phyloP scores from a whole-genome alignment of 495 filamentous ascomycete species.

The Poronia punctata region DNA sequence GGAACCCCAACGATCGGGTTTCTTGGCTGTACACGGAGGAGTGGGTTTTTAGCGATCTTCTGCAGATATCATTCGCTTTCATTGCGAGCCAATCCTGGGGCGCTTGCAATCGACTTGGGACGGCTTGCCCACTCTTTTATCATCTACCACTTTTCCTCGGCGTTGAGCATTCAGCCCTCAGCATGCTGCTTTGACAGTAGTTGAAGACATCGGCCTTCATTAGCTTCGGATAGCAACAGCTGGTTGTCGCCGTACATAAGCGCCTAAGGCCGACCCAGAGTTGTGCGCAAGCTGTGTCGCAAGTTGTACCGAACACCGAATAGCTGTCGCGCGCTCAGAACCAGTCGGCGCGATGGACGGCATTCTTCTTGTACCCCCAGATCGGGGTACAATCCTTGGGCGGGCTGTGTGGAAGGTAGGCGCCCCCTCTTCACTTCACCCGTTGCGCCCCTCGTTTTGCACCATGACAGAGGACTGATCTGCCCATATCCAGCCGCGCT shows the following conservation, averaged over 20 bases:
- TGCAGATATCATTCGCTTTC: too few relatives aligned
- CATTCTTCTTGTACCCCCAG: conserved; percentile 46
- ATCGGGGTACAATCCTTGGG: conserved; percentile 49
- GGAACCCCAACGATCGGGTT: too few relatives aligned
- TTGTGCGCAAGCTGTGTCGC: conserved; percentile 12
- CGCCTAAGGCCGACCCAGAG: not conserved
- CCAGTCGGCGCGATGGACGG: conserved; percentile 41
- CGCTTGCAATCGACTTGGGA: conserved; percentile 1
- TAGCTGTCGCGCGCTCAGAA: conserved; percentile 12
- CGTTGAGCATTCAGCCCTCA: too few relatives aligned
- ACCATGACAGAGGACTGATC: conserved; percentile 2
- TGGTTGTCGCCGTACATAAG: not conserved
- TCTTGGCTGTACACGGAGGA: too few relatives aligned
- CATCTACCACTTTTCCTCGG: not conserved
- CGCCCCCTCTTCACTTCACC: not conserved
- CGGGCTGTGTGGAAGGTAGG: conserved; percentile 52
- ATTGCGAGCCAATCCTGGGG: too few relatives aligned
- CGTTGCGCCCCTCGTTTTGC: conserved; percentile 1
- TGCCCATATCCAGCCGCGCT: conserved; percentile 32
- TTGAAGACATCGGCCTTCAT: not conserved
- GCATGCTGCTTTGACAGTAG: conserved; percentile 7
- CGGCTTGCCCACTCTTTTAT: not conserved
- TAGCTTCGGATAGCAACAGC: not conserved
- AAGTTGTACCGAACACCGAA: conserved; percentile 16
- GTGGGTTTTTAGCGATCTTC: too few relatives aligned